These are phyloP conservation scores for Solanum appendiculatum DNA, from an alignment of 257 asterid species.

Conservation along the genomic window DNA sequence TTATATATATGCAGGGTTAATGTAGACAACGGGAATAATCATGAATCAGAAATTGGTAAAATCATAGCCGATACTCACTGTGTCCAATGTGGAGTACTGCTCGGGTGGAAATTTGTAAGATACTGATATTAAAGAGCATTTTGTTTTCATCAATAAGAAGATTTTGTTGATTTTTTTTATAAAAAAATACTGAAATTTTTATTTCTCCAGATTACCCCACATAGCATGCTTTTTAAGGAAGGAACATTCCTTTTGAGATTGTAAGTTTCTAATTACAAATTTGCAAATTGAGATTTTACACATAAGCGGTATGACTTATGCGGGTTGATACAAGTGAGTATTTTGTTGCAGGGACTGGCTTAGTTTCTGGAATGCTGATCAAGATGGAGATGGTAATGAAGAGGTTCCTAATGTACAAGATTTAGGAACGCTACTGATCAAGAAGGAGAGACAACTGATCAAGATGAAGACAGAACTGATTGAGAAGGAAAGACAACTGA, in stretches of 20 bases:
- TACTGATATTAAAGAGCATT: not conserved
- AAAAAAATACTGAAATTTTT: no score
- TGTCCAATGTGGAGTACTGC: not conserved
- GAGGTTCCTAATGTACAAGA: no score
- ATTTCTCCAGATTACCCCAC: not conserved
- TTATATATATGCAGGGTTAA: not conserved
- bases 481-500: no score
- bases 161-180: not conserved
- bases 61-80: not conserved
- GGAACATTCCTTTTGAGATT: not conserved
- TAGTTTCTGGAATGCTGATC: not conserved
- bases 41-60: no score
- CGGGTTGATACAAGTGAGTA: not conserved
- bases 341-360: not conserved
- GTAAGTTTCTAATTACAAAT: not conserved
- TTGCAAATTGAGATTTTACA: not conserved
- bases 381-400: no score
- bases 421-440: no score
- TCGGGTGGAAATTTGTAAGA: not conserved
- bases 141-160: not conserved
- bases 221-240: not conserved
- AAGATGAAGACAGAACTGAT: no score
- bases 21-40: not conserved
- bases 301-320: not conserved
- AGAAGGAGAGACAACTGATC: no score